phyloP scores from a whole-genome alignment of 2,329 filamentous ascomycete species.

The Coccinonectria pachysandricola region DNA sequence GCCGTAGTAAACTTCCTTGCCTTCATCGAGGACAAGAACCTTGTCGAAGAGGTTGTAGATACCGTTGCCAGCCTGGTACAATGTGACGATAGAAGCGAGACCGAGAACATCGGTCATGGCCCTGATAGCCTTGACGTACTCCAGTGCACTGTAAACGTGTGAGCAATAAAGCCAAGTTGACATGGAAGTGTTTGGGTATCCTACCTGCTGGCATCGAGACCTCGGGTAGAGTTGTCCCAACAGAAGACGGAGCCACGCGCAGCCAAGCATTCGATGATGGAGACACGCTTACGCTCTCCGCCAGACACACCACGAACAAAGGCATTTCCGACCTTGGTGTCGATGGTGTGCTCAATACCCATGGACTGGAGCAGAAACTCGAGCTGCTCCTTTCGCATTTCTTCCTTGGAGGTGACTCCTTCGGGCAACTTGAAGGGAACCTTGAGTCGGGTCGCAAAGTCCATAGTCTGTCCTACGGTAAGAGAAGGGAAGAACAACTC shows the following conservation, averaged over 20 bases:
- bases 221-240: constrained; percentile 59
- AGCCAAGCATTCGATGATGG: constrained; percentile 54
- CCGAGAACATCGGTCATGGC: constrained; percentile 53
- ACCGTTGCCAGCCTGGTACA: constrained; percentile 61
- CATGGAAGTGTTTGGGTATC: constrained; percentile 2
- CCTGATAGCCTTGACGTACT: constrained; percentile 50
- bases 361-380: constrained; percentile 48
- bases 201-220: constrained; percentile 53
- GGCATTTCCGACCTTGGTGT: constrained; percentile 59
- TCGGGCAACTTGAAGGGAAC: constrained; percentile 38
- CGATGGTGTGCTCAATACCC: constrained; percentile 46
- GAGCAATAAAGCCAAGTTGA: background rate
- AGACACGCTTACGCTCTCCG: constrained; percentile 59
- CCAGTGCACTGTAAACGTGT: constrained; percentile 34
- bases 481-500: constrained; percentile 55
- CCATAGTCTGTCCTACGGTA: constrained; percentile 59
- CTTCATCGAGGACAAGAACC: constrained; percentile 56
- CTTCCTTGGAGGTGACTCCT: constrained; percentile 30
- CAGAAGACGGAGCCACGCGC: constrained; percentile 49
- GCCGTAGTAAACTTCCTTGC: constrained; percentile 57
- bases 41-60: constrained; percentile 64
- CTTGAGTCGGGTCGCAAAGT: constrained; percentile 57
- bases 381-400: constrained; percentile 35
- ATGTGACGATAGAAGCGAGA: constrained; percentile 49
- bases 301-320: constrained; percentile 57